These are phyloP conservation scores for Lactarius indigo DNA, from an alignment of 768 basidiomycete species.

Conservation along the genomic window DNA sequence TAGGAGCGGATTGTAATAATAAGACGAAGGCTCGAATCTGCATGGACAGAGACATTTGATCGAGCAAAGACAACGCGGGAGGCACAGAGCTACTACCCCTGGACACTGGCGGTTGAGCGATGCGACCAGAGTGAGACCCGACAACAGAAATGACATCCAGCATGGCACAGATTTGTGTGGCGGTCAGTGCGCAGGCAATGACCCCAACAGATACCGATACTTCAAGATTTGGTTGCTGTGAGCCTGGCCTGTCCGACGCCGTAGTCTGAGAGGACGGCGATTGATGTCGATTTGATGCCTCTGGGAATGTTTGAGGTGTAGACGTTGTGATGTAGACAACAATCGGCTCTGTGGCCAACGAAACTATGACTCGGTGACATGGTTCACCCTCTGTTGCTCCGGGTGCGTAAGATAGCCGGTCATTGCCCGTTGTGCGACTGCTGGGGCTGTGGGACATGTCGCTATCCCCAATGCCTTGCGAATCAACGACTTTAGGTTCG, in stretches of 20 bases:
- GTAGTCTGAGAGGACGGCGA: background rate
- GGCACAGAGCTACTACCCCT: slow-evolving; percentile 25
- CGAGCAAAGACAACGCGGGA: slow-evolving; percentile 29
- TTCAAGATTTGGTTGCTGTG: slow-evolving; percentile 19
- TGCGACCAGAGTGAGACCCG: slow-evolving; percentile 25
- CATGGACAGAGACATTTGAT: slow-evolving; percentile 34
- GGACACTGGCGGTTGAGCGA: slow-evolving; percentile 16
- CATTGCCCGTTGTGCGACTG: background rate
- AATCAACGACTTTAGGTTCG: background rate
- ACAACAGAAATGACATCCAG: slow-evolving; percentile 34
- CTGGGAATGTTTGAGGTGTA: background rate
- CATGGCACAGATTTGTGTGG: slow-evolving; percentile 17
- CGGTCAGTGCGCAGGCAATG: slow-evolving; percentile 24
- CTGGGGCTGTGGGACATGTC: background rate
- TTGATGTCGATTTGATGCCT: background rate
- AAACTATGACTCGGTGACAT: slow-evolving; percentile 15
- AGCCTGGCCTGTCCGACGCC: background rate
- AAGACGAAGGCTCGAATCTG: slow-evolving; percentile 46
- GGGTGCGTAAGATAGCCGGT: background rate
- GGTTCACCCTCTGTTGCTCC: background rate
- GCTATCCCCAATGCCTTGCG: background rate
- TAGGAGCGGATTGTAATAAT: slow-evolving; percentile 37
- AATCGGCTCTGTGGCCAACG: slow-evolving; percentile 22
- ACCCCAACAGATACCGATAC: slow-evolving; percentile 19
- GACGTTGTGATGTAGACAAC: slow-evolving; percentile 23